Conservation (phyloP, 768 basidiomycete genomes). For the Pleurotus platypus region DNA sequence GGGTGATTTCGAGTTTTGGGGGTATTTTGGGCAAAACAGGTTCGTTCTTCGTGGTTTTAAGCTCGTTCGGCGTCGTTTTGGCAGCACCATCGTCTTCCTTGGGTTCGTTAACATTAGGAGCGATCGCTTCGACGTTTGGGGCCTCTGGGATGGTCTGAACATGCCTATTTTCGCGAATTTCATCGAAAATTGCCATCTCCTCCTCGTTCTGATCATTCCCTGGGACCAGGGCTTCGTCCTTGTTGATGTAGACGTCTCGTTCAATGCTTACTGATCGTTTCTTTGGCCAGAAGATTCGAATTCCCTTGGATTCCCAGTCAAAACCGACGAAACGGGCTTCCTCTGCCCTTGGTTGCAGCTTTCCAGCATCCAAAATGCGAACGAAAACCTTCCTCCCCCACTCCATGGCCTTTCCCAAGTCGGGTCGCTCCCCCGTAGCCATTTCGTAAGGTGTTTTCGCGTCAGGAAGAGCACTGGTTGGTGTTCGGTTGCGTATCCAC, state of each 20-base stretch:
- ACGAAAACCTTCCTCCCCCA: too few species aligned
- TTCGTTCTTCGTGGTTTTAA: neutral
- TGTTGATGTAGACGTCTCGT: slow-evolving; percentile 19
- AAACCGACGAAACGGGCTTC: too few species aligned
- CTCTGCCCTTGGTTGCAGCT: too few species aligned
- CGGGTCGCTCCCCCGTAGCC: too few species aligned
- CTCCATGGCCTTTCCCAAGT: too few species aligned
- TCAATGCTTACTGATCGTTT: slow-evolving; percentile 22
- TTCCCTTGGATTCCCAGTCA: slow-evolving; percentile 19
- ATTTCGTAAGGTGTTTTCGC: too few species aligned
- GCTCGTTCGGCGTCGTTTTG: neutral
- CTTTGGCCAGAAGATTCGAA: slow-evolving; percentile 24
- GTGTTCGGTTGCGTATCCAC: too few species aligned
- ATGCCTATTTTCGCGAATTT: neutral
- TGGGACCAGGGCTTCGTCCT: slow-evolving; percentile 12
- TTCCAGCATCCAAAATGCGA: too few species aligned
- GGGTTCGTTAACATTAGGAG: neutral
- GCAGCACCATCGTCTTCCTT: neutral
- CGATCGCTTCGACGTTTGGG: neutral
- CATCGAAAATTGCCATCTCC: slow-evolving; percentile 16
- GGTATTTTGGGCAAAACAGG: neutral
- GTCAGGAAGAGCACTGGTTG: too few species aligned
- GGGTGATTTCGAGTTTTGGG: neutral
- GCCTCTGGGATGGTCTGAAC: neutral
- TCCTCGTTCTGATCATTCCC: slow-evolving; percentile 23